Conservation (phyloP, 2,329 filamentous ascomycete genomes). For the Calonectria pauciramosa region DNA sequence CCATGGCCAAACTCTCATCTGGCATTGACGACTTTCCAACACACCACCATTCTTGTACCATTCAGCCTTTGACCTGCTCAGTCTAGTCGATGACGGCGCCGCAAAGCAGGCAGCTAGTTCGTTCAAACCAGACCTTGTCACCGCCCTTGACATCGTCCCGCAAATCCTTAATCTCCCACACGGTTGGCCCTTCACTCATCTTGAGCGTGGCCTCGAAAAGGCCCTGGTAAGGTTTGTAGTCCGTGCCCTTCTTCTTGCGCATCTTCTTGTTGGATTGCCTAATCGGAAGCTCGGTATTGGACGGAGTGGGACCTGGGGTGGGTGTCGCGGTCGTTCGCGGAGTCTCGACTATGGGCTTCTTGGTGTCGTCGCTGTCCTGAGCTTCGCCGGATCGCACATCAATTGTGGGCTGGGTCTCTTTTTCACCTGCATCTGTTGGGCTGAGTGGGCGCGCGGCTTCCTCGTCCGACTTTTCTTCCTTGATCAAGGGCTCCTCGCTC, state of each 20-base stretch:
- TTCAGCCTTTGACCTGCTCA: not conserved
- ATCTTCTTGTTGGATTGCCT: constrained; percentile 51
- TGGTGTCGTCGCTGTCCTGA: constrained; percentile 54
- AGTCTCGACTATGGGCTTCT: constrained; percentile 50
- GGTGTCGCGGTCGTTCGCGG: constrained; percentile 49
- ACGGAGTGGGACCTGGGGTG: constrained; percentile 48
- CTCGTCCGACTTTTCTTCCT: constrained; percentile 54
- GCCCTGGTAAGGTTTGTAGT: constrained; percentile 63
- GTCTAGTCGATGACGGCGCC: constrained; percentile 59
- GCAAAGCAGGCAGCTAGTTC: constrained; percentile 64
- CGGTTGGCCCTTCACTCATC: constrained; percentile 62
- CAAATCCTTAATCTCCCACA: constrained; percentile 66
- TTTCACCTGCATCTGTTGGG: constrained; percentile 64
- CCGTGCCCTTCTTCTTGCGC: constrained; percentile 55
- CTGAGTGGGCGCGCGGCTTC: constrained; percentile 60
- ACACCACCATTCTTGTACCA: not conserved
- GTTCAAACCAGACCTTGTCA: constrained; percentile 67
- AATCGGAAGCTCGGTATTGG: constrained; percentile 38
- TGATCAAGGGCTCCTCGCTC: constrained; percentile 53
- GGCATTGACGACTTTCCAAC: not conserved
- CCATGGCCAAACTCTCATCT: not conserved
- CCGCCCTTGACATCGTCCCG: constrained; percentile 62
- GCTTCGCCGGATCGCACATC: constrained; percentile 64
- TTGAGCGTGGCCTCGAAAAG: constrained; percentile 65
- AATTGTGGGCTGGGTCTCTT: constrained; percentile 65